Evolutionary conservation across 176 grass and related monocot genomes (phyloP).

Genomic region (Olyra latifolia): DNA sequence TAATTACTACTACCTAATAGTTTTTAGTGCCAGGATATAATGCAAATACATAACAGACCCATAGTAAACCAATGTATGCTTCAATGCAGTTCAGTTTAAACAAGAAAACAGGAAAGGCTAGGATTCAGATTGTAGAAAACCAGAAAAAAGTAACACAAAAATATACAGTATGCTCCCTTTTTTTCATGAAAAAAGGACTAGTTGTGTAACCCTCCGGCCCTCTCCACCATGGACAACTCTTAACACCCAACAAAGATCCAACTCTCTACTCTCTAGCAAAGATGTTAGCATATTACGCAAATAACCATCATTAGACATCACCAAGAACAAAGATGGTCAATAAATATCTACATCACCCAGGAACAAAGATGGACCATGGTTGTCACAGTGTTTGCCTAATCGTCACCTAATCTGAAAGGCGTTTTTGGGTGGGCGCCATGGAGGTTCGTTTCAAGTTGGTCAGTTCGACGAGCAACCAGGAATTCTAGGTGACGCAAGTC

Average conservation of each 20-base stretch:
- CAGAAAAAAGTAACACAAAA: background rate
- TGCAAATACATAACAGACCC: background rate
- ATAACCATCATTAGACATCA: background rate
- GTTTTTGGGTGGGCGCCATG: no score
- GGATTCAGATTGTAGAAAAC: background rate
- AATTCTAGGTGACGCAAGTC: no score
- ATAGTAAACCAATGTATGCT: background rate
- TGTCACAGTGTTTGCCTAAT: no score
- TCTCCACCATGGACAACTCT: background rate
- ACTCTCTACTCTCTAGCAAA: background rate
- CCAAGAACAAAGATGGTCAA: conserved; percentile 3
- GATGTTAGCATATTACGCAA: background rate
- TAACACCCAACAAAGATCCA: background rate
- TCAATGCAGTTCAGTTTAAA: background rate
- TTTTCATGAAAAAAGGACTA: background rate
- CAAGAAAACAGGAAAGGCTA: background rate
- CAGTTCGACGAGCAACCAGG: no score
- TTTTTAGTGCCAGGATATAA: background rate
- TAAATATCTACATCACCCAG: conserved; percentile 12
- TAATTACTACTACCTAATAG: background rate
- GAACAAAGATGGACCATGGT: no score
- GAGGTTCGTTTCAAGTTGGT: no score
- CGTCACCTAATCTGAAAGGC: no score
- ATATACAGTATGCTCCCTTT: background rate
- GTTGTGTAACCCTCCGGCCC: background rate